Evolutionary conservation across 1,284 basidiomycete species (phyloP), one percentile per base, ranked within the genome.

Genomic region (Xerocomus cyaneibrunnescens): DNA sequence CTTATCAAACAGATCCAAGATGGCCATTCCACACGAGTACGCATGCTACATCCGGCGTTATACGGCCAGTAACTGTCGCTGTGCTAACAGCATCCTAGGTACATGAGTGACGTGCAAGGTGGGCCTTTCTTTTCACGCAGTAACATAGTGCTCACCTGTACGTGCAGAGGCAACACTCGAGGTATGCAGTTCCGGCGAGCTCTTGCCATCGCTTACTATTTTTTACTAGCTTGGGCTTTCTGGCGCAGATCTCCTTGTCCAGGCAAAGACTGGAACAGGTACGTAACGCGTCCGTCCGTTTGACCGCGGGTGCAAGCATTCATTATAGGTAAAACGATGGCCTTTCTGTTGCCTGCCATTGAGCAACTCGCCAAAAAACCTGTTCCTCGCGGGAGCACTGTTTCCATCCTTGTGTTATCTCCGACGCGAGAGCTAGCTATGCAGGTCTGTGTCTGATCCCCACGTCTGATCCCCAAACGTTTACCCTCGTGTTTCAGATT

Each of bases 371-470:
- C 62, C 25, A 65, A 70, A 56, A 66, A 56, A 34, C 41, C 55
- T 13, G 38, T 50, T 9, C 36, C 65, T 17, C 62, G 48, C 16
- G 38, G 25, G 3, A 52, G 59, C 5, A 46, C 63, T 1, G 68
- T 74, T 10, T 74, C 74, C 1, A 67, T 76, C 32, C 81, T 97
- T 19, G 82, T 97, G 28, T 74, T 97, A 9, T 85, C 91, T 19
- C 94, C 94, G 0, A 97, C 94, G 0, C 84, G 94, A 56, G 94
- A 97, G 67, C 74, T 97, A 14, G 92, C 92, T 0, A 74, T 94
- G 17, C 93, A 96, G 71, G 84, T 94, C 22, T 70, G 62, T 28
- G 19, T 25, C 37, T 30, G 9, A 16, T 10, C 8, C 7, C 7
- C 3, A 3, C 3, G 3, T 34, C 6, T 3, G 19, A 7, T 19